These are phyloP conservation scores for Penicillium sp. DNA, from an alignment of 2,329 filamentous ascomycete genomes.

Conservation along the genomic window DNA sequence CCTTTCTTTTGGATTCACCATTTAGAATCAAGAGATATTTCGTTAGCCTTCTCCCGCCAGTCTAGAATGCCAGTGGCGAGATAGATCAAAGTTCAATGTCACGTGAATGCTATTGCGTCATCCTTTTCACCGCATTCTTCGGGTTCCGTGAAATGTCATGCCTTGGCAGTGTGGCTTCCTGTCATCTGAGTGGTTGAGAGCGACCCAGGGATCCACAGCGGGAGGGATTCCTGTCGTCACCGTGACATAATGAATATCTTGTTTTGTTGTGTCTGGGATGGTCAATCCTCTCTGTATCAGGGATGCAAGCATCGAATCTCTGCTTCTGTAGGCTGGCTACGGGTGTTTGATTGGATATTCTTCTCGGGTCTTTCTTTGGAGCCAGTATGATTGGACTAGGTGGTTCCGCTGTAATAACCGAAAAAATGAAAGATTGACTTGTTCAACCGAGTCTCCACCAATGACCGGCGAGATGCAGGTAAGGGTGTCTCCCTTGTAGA, in stretches of 20 bases:
- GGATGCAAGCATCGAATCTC: conserved; percentile 4
- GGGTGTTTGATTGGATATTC: neutral
- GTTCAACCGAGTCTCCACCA: neutral
- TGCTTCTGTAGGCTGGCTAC: neutral
- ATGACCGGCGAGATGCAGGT: neutral
- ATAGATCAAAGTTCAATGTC: neutral
- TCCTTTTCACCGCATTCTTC: conserved; percentile 12
- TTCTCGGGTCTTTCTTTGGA: neutral
- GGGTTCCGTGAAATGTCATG: neutral
- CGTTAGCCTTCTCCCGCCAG: neutral
- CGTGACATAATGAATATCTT: conserved; percentile 11
- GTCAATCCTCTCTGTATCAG: neutral
- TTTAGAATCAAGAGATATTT: no score
- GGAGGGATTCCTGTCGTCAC: conserved; percentile 12
- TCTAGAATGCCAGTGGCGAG: conserved; percentile 1
- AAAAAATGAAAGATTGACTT: neutral
- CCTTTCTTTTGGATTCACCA: no score
- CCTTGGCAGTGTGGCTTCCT: neutral
- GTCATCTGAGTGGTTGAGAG: neutral
- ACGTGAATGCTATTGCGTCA: conserved; percentile 9
- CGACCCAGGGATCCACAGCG: neutral
- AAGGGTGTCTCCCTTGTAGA: neutral
- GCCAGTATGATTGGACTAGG: neutral
- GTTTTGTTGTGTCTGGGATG: neutral
- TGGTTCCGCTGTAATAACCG: neutral